These are phyloP conservation scores for Flaveria ramosissima DNA, from an alignment of 129 eudicot genomes.

Conservation along the genomic window DNA sequence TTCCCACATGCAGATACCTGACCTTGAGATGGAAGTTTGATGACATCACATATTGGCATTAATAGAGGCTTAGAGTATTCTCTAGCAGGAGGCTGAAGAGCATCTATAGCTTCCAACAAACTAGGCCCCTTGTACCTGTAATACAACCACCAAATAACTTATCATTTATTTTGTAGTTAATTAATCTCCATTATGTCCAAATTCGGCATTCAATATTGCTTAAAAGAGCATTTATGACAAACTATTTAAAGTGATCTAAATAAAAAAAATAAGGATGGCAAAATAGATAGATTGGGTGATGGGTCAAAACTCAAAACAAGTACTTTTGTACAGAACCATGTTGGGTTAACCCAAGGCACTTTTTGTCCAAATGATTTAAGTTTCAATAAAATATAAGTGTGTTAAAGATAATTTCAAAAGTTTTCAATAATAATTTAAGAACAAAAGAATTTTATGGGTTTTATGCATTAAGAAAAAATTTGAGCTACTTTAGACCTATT, in stretches of 20 bases:
- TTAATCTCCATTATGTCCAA: constrained; percentile 12
- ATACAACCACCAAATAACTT: constrained; percentile 21
- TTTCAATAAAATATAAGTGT: background rate
- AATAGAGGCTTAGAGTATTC: constrained; percentile 80
- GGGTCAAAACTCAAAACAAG: background rate
- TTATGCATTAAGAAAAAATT: background rate
- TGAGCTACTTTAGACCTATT: background rate
- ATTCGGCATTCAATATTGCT: background rate
- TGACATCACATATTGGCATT: constrained; percentile 88
- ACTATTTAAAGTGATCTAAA: background rate
- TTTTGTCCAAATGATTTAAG: background rate
- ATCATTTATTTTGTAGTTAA: background rate
- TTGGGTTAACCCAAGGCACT: too few relatives aligned
- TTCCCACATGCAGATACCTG: constrained; percentile 90
- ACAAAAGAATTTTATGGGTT: background rate
- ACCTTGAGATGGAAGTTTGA: constrained; percentile 74
- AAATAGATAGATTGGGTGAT: background rate
- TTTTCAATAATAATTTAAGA: background rate
- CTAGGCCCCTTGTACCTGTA: constrained; percentile 81
- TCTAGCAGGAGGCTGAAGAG: constrained; percentile 74
- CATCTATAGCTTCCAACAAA: constrained; percentile 81
- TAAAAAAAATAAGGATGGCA: background rate
- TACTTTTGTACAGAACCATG: background rate
- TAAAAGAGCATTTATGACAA: background rate
- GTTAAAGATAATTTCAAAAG: background rate